Percentiles rank a stretch among this genome's conserved stretches.
phyloP scores from a whole-genome alignment of 2,329 filamentous ascomycete species.

The Botrytis aclada region DNA sequence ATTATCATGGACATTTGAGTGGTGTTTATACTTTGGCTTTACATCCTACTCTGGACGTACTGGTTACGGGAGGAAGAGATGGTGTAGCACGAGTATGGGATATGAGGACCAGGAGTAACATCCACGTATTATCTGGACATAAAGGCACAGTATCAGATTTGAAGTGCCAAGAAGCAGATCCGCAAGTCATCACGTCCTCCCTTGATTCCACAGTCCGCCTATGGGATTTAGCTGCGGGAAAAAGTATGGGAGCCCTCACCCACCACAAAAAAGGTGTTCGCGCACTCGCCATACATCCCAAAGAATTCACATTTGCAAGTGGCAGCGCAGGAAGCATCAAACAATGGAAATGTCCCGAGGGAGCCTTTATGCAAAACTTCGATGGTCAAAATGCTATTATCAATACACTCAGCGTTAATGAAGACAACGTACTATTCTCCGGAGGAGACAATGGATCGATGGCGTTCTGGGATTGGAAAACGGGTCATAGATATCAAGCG shows the following conservation, averaged over 20 bases:
- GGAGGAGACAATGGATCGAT: constrained; percentile 94
- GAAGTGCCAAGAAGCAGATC: constrained; percentile 92
- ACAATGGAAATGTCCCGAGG: constrained; percentile 98
- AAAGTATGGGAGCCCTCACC: constrained; percentile 91
- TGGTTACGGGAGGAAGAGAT: constrained; percentile 92
- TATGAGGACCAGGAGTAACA: constrained; percentile 93
- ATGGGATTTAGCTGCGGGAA: constrained; percentile 95
- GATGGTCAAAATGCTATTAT: constrained; percentile 95
- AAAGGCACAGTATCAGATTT: constrained; percentile 86
- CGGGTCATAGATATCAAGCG: constrained; percentile 85
- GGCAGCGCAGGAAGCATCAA: constrained; percentile 93
- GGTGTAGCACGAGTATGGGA: constrained; percentile 97
- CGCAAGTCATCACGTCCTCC: constrained; percentile 90
- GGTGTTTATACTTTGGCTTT: constrained; percentile 90
- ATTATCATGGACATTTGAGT: constrained; percentile 95
- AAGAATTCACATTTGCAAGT: constrained; percentile 93
- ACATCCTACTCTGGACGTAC: constrained; percentile 91
- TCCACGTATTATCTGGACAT: constrained; percentile 90
- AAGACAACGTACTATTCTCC: constrained; percentile 92
- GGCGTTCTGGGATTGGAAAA: constrained; percentile 99
- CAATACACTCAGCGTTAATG: constrained; percentile 89
- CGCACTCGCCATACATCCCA: constrained; percentile 77
- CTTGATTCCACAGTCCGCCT: constrained; percentile 87
- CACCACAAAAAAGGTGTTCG: constrained; percentile 98
- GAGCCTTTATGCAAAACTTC: constrained; percentile 98